Percentiles rank a stretch among this genome's conserved stretches.
Evolutionary conservation across 2,329 filamentous ascomycete genomes (phyloP).

Genomic region (Pseudogymnoascus sp.): DNA sequence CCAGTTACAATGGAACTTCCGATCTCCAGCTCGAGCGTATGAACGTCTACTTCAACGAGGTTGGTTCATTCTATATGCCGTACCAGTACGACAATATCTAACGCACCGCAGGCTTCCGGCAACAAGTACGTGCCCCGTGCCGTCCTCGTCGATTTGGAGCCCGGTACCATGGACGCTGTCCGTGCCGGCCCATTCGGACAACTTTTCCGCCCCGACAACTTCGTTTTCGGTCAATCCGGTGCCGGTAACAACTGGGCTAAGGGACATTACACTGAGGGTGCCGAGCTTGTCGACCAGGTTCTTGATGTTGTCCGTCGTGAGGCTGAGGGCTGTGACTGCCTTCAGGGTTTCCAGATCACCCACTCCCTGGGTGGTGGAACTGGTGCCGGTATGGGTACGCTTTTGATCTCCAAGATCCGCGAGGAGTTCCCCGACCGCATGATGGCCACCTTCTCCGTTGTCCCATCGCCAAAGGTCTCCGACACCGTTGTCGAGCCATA

Average conservation of each 20-base stretch:
- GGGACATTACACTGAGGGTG: slow-evolving; percentile 99
- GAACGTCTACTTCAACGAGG: slow-evolving; percentile 99
- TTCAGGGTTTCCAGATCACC: slow-evolving; percentile 99
- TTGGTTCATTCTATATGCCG: slow-evolving; percentile 26
- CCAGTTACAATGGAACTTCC: slow-evolving; percentile 90
- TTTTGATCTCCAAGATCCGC: slow-evolving; percentile 99
- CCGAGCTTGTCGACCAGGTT: slow-evolving; percentile 95
- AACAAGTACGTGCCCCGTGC: slow-evolving; percentile 99
- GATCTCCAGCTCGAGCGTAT: slow-evolving; percentile 99
- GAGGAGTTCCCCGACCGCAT: slow-evolving; percentile 99
- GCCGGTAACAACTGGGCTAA: slow-evolving; percentile 99
- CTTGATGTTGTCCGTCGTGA: slow-evolving; percentile 97
- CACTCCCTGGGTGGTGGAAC: slow-evolving; percentile 99
- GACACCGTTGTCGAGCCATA: slow-evolving; percentile 99
- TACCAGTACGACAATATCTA: slow-evolving; percentile 18
- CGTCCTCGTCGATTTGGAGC: slow-evolving; percentile 98
- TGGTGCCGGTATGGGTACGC: slow-evolving; percentile 99
- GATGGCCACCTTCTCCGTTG: slow-evolving; percentile 99
- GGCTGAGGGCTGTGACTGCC: slow-evolving; percentile 97
- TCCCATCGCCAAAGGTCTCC: slow-evolving; percentile 98
- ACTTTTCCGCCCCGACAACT: slow-evolving; percentile 99
- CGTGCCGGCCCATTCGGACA: slow-evolving; percentile 96
- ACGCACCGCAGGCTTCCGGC: slow-evolving; percentile 62
- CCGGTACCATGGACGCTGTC: slow-evolving; percentile 99
- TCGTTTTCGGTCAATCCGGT: slow-evolving; percentile 98